Evolutionary conservation across 23 red algal genomes (phyloP).

Genomic region (Gracilaria domingensis): DNA sequence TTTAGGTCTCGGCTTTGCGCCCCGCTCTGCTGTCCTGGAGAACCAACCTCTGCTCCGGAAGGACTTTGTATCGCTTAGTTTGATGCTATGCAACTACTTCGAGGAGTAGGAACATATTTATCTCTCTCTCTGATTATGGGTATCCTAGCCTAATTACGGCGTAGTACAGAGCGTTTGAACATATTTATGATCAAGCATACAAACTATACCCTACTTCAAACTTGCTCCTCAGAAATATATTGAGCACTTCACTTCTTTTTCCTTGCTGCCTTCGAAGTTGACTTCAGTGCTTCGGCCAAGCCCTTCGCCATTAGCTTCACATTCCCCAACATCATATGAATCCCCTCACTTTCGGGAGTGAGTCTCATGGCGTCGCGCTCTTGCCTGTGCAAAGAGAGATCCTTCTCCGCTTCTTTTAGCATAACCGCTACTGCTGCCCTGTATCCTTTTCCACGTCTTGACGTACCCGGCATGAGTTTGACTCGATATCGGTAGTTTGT

Average conservation of each 20-base stretch:
- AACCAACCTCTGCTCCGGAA: too few species aligned
- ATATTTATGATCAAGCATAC: too few species aligned
- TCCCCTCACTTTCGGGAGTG: conserved; percentile 65
- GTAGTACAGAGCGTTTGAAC: too few species aligned
- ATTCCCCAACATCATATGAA: conserved; percentile 73
- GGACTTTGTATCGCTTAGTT: too few species aligned
- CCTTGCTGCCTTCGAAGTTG: conserved; percentile 31
- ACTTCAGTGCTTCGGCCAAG: conserved; percentile 60
- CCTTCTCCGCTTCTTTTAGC: conserved; percentile 69
- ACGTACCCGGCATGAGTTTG: conserved; percentile 92
- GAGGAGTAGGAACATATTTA: too few species aligned
- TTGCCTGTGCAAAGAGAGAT: conserved; percentile 36
- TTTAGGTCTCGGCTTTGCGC: too few species aligned
- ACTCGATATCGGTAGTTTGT: conserved; percentile 87
- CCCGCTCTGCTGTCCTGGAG: too few species aligned
- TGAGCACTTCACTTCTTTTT: conserved; percentile 39
- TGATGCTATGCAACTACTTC: too few species aligned
- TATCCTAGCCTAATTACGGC: too few species aligned
- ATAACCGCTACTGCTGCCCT: conserved; percentile 56
- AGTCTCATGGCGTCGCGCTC: conserved; percentile 76
- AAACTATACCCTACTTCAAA: too few species aligned
- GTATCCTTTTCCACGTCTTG: conserved; percentile 92
- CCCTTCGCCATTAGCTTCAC: conserved; percentile 74
- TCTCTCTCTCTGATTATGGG: too few species aligned
- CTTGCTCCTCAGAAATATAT: too few species aligned